Base-by-base conservation (phyloP, 164 flowering plant genomes). In the Piper longum region DNA sequence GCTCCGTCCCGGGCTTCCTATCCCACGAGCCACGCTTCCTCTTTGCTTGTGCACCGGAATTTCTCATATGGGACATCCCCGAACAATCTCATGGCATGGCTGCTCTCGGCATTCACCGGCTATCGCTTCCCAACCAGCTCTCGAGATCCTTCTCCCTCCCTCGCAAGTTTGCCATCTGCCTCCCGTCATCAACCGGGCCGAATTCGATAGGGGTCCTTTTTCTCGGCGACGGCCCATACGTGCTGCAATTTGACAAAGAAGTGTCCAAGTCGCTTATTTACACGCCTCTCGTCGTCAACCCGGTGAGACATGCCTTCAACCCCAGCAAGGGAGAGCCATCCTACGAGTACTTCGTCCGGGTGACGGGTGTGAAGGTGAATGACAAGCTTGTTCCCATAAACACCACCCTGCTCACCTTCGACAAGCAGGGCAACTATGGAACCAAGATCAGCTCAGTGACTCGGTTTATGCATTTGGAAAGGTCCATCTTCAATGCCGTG, bases 401-500 rank as follows among this genome's bases (percentile, higher is more conserved):
- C 69, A 4, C 64, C 0, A 16, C 72, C 4, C 48, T 73, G 42
- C 41, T 70, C 3, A 62, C 66, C 7, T 54, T 59, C 41, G 41
- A 64, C 6, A 62, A 26, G 5, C 39, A 14, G 16, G 70, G 73
- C 0, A 7, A 16, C 11, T 71, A 71, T n/a, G 71, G 77, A 4
- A 74, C 83, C 13, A 70, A 59, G 68, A 70, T 85, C 52, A 78
- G 85, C 67, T 83, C 85, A 0, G 71, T 71, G 0, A 54, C n/a
- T 7, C 85, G 85, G 39, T 84, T 79, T 73, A 78, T 83, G 0
- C 63, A 55, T 13, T 65, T 82, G 12, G 52, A 48, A 14, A 12
- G 14, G 12, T 48, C 52, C 52, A 48, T 48, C 52, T 48, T 9
- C 52, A 48, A 48, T 2, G 52, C 52, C 8, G 52, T 48, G 42